Evolutionary conservation across 2,329 filamentous ascomycete genomes (phyloP).

Genomic region (Aspergillus caelatus): DNA sequence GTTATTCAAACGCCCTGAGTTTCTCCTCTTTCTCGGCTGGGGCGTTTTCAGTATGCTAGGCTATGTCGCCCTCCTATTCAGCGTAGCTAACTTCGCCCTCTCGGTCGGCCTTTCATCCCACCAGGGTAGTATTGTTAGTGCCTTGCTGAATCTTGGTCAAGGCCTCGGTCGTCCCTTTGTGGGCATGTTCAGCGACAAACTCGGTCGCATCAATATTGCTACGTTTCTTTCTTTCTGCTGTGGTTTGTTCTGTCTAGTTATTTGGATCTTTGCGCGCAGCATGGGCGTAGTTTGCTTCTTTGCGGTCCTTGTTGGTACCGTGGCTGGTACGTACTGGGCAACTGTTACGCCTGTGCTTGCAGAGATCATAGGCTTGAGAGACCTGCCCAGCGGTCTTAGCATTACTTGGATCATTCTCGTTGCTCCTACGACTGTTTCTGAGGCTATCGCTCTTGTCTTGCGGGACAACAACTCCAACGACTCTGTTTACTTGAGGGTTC

Average conservation of each 20-base stretch:
- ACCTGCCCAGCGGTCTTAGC: slow-evolving; percentile 60
- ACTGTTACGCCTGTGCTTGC: slow-evolving; percentile 62
- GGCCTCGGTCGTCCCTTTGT: slow-evolving; percentile 60
- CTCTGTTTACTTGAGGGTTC: slow-evolving; percentile 42
- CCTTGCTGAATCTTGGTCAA: slow-evolving; percentile 66
- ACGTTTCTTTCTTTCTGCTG: slow-evolving; percentile 57
- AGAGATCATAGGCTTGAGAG: slow-evolving; percentile 63
- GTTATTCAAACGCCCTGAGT: slow-evolving; percentile 58
- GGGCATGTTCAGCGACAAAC: slow-evolving; percentile 63
- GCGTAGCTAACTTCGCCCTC: slow-evolving; percentile 63
- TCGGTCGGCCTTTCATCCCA: slow-evolving; percentile 60
- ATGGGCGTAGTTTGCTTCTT: slow-evolving; percentile 64
- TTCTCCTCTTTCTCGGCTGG: slow-evolving; percentile 61
- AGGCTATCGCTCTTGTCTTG: slow-evolving; percentile 64
- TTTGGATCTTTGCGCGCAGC: slow-evolving; percentile 64
- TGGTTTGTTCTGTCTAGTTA: slow-evolving; percentile 60
- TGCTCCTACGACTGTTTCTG: slow-evolving; percentile 50
- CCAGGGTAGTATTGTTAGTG: slow-evolving; percentile 65
- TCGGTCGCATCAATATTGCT: slow-evolving; percentile 67
- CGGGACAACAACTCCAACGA: slow-evolving; percentile 39
- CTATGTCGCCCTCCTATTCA: slow-evolving; percentile 67
- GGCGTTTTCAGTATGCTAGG: slow-evolving; percentile 66
- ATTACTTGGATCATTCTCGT: slow-evolving; percentile 64
- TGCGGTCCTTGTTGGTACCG: slow-evolving; percentile 59
- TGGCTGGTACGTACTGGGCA: slow-evolving; percentile 64